Percentiles rank a stretch among this genome's conserved stretches.
Conservation (phyloP, 129 eudicot species). For the Sambucus nigra region DNA sequence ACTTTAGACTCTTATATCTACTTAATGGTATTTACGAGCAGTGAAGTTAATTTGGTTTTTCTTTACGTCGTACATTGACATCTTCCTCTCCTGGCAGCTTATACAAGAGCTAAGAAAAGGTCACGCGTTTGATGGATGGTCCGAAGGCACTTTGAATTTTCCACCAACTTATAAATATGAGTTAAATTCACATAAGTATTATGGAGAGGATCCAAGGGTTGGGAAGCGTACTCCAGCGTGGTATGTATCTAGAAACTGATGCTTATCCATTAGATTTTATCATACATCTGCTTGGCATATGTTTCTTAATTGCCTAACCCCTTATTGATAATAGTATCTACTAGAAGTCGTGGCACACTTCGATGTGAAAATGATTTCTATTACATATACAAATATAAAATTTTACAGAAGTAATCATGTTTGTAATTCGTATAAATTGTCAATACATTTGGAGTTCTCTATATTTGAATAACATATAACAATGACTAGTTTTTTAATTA, state of each 20-base stretch:
- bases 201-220: conserved; percentile 68
- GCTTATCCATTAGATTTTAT: not conserved
- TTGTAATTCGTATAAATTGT: too few relatives aligned
- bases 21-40: not conserved
- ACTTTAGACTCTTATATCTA: not conserved
- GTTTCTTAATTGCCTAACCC: not conserved
- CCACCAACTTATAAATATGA: conserved; percentile 96
- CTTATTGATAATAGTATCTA: too few relatives aligned
- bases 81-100: conserved; percentile 37
- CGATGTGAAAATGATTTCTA: too few relatives aligned
- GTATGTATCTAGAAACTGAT: conserved; percentile 28
- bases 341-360: too few relatives aligned
- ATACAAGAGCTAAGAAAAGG: conserved; percentile 69
- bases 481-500: too few relatives aligned
- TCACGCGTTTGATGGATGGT: conserved; percentile 88
- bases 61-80: not conserved
- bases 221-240: conserved; percentile 97
- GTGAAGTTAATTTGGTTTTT: not conserved
- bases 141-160: conserved; percentile 69
- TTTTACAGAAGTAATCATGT: too few relatives aligned
- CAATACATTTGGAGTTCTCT: too few relatives aligned
- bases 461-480: too few relatives aligned
- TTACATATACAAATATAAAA: too few relatives aligned
- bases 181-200: conserved; percentile 54
- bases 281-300: not conserved